phyloP scores from a whole-genome alignment of 164 flowering plant genomes.

The Tetracentron sinense region DNA sequence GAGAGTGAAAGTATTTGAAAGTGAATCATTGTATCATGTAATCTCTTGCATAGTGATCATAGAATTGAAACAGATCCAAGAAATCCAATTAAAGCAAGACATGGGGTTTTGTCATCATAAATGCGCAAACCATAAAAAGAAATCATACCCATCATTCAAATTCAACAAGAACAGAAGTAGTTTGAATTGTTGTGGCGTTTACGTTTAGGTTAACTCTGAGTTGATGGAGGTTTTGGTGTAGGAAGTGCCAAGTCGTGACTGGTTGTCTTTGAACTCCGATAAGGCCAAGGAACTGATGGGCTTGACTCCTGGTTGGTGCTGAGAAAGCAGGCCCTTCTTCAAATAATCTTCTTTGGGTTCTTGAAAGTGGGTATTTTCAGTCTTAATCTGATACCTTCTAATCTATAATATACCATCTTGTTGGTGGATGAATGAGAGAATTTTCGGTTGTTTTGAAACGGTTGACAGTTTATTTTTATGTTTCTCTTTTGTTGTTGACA shows the following conservation, averaged over 20 bases:
- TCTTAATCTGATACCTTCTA: background rate
- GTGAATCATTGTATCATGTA: too few species aligned
- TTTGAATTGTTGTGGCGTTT: background rate
- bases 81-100: background rate
- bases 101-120: too few species aligned
- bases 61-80: background rate
- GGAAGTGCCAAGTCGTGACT: background rate
- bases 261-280: background rate
- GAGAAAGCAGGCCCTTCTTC: conserved; percentile 1
- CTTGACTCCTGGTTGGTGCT: background rate
- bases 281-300: background rate
- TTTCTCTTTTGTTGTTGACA: too few species aligned
- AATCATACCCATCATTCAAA: background rate
- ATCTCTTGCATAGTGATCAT: background rate
- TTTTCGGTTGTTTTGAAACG: too few species aligned
- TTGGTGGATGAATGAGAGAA: too few species aligned
- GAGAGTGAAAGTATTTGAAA: too few species aligned
- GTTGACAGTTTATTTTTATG: too few species aligned
- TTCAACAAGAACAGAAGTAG: background rate
- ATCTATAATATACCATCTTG: background rate
- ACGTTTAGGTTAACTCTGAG: background rate
- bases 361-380: background rate
- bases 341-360: conserved; percentile 5
- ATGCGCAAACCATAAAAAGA: background rate
- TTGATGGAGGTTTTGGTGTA: background rate